Base-by-base conservation (phyloP, 1,139 yeast genomes). In the Candida sp. region DNA sequence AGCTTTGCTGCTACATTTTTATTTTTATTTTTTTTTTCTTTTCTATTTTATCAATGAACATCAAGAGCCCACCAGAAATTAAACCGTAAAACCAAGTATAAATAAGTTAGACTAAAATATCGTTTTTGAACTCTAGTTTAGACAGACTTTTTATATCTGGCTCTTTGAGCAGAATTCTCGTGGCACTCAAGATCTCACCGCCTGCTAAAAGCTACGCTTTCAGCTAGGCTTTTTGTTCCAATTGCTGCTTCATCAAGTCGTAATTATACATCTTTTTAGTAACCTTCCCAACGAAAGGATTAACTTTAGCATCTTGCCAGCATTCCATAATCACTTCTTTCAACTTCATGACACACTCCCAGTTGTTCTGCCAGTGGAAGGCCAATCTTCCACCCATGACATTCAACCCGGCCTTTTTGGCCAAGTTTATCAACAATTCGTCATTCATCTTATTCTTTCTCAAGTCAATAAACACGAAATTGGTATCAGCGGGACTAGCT, bases 401-500 rank as follows among this genome's bases (percentile, higher is more conserved):
- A 54, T 79, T 84, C 50, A 91, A 75, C 39, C 81, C 79, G 54
- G 82, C 70, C 55, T 84, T 80, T 45, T 68, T 62, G 52, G 84
- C 89, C 51, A 80, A 74, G 49, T 73, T 72, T 29, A 70, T 73
- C 48, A 88, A 69, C 39, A 73, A 69, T 25, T 68, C 75, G 15
- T 84, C 81, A 58, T 84, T 79, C 64, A 89, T 78, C 41, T 73
- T 77, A 53, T 81, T 79, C 36, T 71, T 70, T 52, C 70, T 73
- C 41, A 81, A 63, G 60, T 91, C 95, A 45, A 90, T 60, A 60
- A 89, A 90, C 29, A 90, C 91, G 64, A 91, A 88, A 62, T 85
- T 90, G 8, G 97, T 88, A 53, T 91, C 84, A 4, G 83, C 90
- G 1, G 97, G 97, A 23, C 82, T 75, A 56, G 79, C 84, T 50